Evolutionary conservation across 1,284 basidiomycete genomes (phyloP), one percentile per base, ranked within the genome.

Genomic region (Agroathelia rolfsii): DNA sequence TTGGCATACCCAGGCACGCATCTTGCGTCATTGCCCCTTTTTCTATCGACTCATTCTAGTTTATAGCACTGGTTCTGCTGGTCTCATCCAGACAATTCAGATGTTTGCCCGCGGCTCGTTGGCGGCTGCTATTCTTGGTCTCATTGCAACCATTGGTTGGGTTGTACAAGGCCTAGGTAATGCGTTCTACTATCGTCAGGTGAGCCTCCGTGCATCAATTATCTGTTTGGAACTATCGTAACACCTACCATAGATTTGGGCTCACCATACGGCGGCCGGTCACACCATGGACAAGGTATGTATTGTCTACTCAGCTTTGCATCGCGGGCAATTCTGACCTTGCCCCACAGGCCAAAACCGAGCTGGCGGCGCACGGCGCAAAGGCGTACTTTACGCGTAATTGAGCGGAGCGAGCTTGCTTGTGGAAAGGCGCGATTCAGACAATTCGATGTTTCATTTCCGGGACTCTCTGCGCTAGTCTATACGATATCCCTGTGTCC

Each of bases 61-160:
- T 41, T 53, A 49, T 11, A 83, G 85, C 38, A 95, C 93, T 25
- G 94, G 94, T 16, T 88, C 87, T 24, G 90, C 88, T 8, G 94
- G 95, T n/a, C 66, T 98, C 28, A 87, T 97, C 51, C 87, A 90
- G 56, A 94, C 82, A 20, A 86, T 95, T 44, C 65, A 76, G 41
- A 76, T 79, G 63, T 87, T 76, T 52, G 63, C 67, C n/a, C 51
- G 58, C 27, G 64, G 69, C 29, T 61, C 66, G 22, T 66, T 85
- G 57, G 73, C 76, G 14, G 80, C 88, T 12, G 89, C 75, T 31
- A 66, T 92, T 31, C 66, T 96, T 33, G 78, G 85, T 28, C 63
- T 76, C 9, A 56, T 98, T 29, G 72, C 90, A 3, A 89, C 84
- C 6, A 66, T 80, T 19, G 90, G 89, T 18, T 98, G 95, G 89